A percentile compares a stretch with the other conserved stretches of the same genome.
Conservation (phyloP, 2,329 filamentous ascomycete genomes). For the Cadophora sp. region DNA sequence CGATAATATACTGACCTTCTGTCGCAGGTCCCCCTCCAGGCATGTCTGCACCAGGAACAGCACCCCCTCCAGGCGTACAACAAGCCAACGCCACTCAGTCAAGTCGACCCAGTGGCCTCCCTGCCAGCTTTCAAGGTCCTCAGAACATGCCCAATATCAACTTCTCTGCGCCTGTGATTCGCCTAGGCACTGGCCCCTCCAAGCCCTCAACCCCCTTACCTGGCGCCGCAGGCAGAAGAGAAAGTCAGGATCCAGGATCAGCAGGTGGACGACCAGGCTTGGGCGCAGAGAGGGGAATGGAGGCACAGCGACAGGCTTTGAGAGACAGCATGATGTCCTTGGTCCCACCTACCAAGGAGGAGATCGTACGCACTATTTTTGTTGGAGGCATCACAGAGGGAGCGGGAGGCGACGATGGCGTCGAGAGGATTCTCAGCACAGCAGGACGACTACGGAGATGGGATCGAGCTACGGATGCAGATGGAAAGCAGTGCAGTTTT, state of each 20-base stretch:
- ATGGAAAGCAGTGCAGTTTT: constrained; percentile 84
- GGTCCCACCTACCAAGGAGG: constrained; percentile 84
- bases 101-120: constrained; percentile 81
- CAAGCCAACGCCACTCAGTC: constrained; percentile 76
- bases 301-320: constrained; percentile 68
- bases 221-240: constrained; percentile 52
- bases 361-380: constrained; percentile 91
- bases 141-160: constrained; percentile 97
- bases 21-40: constrained; percentile 74
- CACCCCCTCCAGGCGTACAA: constrained; percentile 78
- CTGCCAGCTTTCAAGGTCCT: constrained; percentile 85
- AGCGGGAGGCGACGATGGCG: constrained; percentile 74
- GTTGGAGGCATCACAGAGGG: constrained; percentile 85
- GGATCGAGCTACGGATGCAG: constrained; percentile 77
- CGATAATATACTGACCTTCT: constrained; percentile 24
- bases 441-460: constrained; percentile 83
- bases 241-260: constrained; percentile 51
- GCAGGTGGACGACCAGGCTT: constrained; percentile 46
- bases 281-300: constrained; percentile 57
- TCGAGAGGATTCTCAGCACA: constrained; percentile 79
- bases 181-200: constrained; percentile 79
- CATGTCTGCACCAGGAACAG: constrained; percentile 83
- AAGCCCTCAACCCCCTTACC: constrained; percentile 58
- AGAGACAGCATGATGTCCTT: constrained; percentile 75
- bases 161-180: constrained; percentile 95